phyloP scores from a whole-genome alignment of 352 stramenopile species.

The Phytophthora brassicae region DNA sequence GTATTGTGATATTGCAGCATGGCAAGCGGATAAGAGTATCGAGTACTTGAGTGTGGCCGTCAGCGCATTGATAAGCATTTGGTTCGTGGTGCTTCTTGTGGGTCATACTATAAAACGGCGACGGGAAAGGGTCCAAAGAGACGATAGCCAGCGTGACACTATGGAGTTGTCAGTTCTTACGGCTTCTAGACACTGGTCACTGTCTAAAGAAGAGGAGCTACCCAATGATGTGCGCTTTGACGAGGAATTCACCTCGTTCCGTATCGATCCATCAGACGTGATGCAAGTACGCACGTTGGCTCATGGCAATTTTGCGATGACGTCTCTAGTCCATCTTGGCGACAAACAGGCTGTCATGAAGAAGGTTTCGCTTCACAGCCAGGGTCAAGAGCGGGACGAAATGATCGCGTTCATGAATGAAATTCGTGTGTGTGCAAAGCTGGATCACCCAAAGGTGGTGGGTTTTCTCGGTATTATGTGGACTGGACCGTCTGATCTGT shows the following conservation, averaged over 20 bases:
- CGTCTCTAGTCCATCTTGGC: constrained; percentile 35
- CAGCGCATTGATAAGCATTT: constrained; percentile 38
- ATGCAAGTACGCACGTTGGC: constrained; percentile 42
- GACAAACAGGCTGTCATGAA: constrained; percentile 47
- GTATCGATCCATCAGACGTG: constrained; percentile 40
- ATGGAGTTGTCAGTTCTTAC: constrained; percentile 23
- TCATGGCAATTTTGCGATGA: constrained; percentile 40
- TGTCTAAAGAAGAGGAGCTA: constrained; percentile 26
- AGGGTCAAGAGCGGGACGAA: constrained; percentile 27
- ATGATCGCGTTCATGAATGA: constrained; percentile 62
- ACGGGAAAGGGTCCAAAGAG: constrained; percentile 4
- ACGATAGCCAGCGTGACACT: constrained; percentile 20
- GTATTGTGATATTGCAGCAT: constrained; percentile 9
- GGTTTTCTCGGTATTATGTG: constrained; percentile 64
- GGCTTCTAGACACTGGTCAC: constrained; percentile 30
- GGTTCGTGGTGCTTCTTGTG: constrained; percentile 35
- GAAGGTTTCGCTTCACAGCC: constrained; percentile 29
- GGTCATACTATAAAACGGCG: constrained; percentile 21
- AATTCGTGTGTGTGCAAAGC: constrained; percentile 58
- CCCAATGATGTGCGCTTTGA: constrained; percentile 40
- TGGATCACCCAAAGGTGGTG: constrained; percentile 60
- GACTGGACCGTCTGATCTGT: constrained; percentile 52
- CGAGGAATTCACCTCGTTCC: constrained; percentile 28
- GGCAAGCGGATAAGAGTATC: constrained; percentile 16
- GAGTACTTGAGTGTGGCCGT: constrained; percentile 32